These are phyloP conservation scores for Termitomyces sp. DNA, from an alignment of 768 basidiomycete species.

Conservation along the genomic window DNA sequence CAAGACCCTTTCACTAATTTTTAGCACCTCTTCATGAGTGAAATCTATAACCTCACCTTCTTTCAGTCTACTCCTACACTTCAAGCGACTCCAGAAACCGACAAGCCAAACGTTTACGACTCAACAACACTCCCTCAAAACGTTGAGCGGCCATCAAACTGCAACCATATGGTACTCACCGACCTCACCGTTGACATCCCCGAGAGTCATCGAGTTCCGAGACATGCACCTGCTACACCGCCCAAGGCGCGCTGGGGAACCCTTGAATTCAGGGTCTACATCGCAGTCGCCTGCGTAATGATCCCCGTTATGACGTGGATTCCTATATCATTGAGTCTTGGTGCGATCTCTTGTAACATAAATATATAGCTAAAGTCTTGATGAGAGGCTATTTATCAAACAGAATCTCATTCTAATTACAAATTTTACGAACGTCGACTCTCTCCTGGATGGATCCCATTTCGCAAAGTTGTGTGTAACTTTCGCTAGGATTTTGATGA, in stretches of 20 bases:
- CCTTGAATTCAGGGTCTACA: slow-evolving; percentile 77
- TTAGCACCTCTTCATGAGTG: neutral
- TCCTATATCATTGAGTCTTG: slow-evolving; percentile 62
- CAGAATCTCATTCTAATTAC: slow-evolving; percentile 77
- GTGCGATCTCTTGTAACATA: slow-evolving; percentile 38
- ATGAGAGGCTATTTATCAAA: neutral
- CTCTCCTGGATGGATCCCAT: slow-evolving; percentile 76
- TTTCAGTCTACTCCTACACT: neutral
- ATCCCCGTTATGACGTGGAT: slow-evolving; percentile 75
- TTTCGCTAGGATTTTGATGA: slow-evolving; percentile 1
- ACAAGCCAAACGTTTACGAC: neutral
- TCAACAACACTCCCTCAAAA: slow-evolving; percentile 1
- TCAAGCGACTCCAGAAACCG: neutral
- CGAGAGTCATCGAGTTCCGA: slow-evolving; percentile 22
- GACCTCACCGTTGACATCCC: slow-evolving; percentile 55
- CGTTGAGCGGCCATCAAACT: slow-evolving; percentile 2
- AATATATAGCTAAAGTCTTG: neutral
- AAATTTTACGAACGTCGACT: slow-evolving; percentile 49
- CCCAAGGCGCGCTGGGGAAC: slow-evolving; percentile 58
- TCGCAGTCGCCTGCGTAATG: slow-evolving; percentile 47
- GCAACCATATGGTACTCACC: slow-evolving; percentile 23
- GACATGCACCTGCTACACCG: slow-evolving; percentile 27
- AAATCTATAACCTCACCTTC: neutral
- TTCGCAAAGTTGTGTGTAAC: slow-evolving; percentile 63
- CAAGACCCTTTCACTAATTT: neutral